Evolutionary conservation across 2,329 filamentous ascomycete genomes (phyloP).

Genomic region (Trichothecium sympodiale): DNA sequence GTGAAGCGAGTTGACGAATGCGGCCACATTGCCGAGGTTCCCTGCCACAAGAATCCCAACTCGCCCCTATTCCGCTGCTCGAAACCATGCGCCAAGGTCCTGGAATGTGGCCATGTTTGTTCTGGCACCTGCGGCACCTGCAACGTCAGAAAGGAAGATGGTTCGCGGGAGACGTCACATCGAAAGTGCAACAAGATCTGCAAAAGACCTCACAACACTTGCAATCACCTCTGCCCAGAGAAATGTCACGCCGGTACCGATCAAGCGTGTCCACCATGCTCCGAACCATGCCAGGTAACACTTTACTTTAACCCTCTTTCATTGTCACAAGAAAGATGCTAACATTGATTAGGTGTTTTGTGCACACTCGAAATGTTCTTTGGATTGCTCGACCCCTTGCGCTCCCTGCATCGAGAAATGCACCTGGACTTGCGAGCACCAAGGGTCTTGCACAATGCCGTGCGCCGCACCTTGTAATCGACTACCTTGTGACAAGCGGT

Average conservation of each 20-base stretch:
- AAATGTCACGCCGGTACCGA: constrained; percentile 41
- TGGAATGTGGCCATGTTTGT: too few species aligned
- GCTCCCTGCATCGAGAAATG: too few species aligned
- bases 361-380: too few species aligned
- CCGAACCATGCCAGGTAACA: constrained; percentile 40
- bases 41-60: constrained; percentile 37
- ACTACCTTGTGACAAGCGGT: constrained; percentile 53
- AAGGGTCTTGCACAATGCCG: constrained; percentile 37
- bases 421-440: too few species aligned
- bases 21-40: constrained; percentile 35
- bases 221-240: constrained; percentile 40
- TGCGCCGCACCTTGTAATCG: constrained; percentile 59
- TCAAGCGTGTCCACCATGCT: constrained; percentile 38
- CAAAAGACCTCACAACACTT: constrained; percentile 37
- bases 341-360: constrained; percentile 45
- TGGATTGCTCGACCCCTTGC: too few species aligned
- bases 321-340: constrained; percentile 43
- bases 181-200: constrained; percentile 36
- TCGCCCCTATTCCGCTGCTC: constrained; percentile 32
- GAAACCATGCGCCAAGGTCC: too few species aligned
- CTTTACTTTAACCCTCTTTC: too few species aligned
- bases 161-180: too few species aligned
- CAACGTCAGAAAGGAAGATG: too few species aligned
- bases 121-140: too few species aligned
- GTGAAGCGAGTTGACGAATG: constrained; percentile 41